phyloP scores from a whole-genome alignment of 108 stramenopile genomes.

The Parmales sp. region DNA sequence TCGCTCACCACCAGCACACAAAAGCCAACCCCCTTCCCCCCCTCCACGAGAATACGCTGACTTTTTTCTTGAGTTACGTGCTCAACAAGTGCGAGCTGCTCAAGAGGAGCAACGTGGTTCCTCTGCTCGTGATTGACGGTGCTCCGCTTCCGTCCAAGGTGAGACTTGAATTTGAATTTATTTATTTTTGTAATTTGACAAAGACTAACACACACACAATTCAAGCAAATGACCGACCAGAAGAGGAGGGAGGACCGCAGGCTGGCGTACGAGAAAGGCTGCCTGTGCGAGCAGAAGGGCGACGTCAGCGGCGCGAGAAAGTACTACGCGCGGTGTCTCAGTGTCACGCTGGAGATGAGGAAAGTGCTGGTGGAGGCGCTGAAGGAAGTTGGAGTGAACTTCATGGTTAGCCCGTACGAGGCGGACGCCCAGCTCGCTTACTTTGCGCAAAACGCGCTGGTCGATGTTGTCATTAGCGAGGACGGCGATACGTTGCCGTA shows the following conservation, averaged over 20 bases:
- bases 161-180: too few relatives aligned
- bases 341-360: conserved; percentile 48
- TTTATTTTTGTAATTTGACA: too few relatives aligned
- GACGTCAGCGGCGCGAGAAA: conserved; percentile 38
- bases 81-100: conserved; percentile 43
- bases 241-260: conserved; percentile 38
- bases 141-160: conserved; percentile 53
- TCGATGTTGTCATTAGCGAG: conserved; percentile 87
- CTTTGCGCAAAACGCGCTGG: conserved; percentile 42
- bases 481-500: conserved; percentile 87
- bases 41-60: conserved; percentile 2
- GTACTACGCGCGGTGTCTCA: conserved; percentile 40
- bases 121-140: conserved; percentile 71
- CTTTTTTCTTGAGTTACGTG: conserved; percentile 31
- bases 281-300: conserved; percentile 33
- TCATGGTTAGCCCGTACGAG: conserved; percentile 92
- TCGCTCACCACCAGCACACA: not conserved
- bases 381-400: conserved; percentile 33
- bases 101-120: conserved; percentile 32
- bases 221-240: conserved; percentile 44
- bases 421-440: conserved; percentile 94
- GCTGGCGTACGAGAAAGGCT: conserved; percentile 30
- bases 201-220: too few relatives aligned
- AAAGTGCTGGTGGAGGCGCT: conserved; percentile 30
- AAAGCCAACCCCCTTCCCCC: conserved; percentile 9